A percentile compares a stretch with the other conserved stretches of the same genome.
Evolutionary conservation across 371 early-diverging fungal species (phyloP).

Genomic region (Mortierella sp.): DNA sequence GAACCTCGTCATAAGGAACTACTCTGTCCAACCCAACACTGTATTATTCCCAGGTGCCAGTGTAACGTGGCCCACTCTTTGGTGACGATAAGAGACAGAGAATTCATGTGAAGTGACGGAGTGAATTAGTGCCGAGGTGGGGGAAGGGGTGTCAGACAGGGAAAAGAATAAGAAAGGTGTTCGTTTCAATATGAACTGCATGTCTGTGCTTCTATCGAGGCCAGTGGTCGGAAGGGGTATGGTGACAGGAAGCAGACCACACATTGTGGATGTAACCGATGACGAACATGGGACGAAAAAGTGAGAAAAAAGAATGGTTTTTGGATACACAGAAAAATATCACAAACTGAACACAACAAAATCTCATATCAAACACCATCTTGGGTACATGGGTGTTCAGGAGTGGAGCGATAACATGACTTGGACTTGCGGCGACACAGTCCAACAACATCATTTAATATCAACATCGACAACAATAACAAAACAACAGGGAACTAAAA

Average conservation of each 20-base stretch:
- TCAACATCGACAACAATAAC: no score
- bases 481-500: not conserved
- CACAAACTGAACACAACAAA: not conserved
- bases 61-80: not conserved
- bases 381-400: not conserved
- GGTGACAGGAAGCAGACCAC: not conserved
- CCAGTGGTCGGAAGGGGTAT: not conserved
- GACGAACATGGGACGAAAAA: slow-evolving; percentile 3
- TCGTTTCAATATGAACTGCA: not conserved
- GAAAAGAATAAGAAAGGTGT: not conserved
- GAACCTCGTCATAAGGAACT: not conserved
- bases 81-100: not conserved
- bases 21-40: not conserved
- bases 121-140: slow-evolving; percentile 2
- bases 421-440: not conserved
- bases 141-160: not conserved
- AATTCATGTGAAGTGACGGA: not conserved
- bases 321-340: not conserved
- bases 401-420: slow-evolving; percentile 9
- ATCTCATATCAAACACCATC: not conserved
- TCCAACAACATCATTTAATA: no score
- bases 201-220: slow-evolving; percentile 8
- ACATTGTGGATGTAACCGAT: not conserved
- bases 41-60: not conserved
- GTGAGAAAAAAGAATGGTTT: not conserved